phyloP scores from a whole-genome alignment of 2,329 filamentous ascomycete species.

The Talaromyces islandicus region DNA sequence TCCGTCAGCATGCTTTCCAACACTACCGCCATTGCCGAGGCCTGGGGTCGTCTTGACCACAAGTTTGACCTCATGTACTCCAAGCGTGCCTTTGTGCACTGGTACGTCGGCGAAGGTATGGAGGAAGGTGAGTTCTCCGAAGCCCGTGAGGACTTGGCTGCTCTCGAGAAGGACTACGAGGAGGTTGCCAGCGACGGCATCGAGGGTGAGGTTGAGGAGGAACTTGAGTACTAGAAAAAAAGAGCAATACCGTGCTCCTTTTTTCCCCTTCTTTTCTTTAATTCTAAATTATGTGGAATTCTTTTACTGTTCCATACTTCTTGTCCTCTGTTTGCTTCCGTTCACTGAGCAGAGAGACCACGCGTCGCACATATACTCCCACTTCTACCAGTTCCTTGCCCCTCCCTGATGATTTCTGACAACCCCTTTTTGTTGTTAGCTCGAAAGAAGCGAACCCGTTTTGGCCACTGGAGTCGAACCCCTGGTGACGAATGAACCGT shows the following conservation, averaged over 20 bases:
- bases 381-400: constrained; percentile 11
- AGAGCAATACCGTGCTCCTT: background rate
- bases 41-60: constrained; percentile 59
- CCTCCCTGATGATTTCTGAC: constrained; percentile 13
- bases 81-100: constrained; percentile 65
- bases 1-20: constrained; percentile 60
- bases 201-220: constrained; percentile 55
- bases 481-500: background rate
- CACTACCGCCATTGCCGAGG: constrained; percentile 61
- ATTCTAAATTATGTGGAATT: background rate
- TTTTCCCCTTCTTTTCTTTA: background rate
- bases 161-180: constrained; percentile 81
- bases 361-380: constrained; percentile 7
- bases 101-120: constrained; percentile 84
- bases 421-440: constrained; percentile 18
- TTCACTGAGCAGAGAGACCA: background rate
- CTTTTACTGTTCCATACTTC: constrained; percentile 12
- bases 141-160: constrained; percentile 78
- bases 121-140: constrained; percentile 88
- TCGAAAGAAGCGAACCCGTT: background rate
- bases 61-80: constrained; percentile 68
- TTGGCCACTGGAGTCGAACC: background rate
- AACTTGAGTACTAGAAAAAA: constrained; percentile 26
- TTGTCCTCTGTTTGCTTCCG: background rate
- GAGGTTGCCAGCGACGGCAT: constrained; percentile 70